Evolutionary conservation across 202 grass and related monocot genomes (phyloP).

Genomic region (Carex sylvatica): DNA sequence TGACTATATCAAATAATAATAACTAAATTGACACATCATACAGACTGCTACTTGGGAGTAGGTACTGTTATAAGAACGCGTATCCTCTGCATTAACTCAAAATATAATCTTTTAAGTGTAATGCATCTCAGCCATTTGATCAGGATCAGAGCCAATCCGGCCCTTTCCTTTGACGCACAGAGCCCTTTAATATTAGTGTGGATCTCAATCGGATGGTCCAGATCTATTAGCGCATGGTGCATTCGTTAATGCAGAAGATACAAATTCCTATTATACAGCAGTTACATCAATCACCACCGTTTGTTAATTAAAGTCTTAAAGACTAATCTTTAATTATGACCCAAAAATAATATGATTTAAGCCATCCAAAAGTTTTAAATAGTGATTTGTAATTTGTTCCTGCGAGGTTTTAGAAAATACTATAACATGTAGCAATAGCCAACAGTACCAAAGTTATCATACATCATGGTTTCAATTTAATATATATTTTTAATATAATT

Average conservation of each 20-base stretch:
- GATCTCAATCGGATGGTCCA: no score
- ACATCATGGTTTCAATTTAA: not conserved
- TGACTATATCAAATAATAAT: not conserved
- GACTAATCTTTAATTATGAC: not conserved
- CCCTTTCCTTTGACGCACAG: no score
- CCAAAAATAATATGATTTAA: not conserved
- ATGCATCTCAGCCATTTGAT: no score
- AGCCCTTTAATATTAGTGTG: no score
- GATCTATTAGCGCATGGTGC: no score
- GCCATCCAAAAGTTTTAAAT: not conserved
- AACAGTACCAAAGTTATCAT: not conserved
- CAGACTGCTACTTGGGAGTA: not conserved
- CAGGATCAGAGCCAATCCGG: no score
- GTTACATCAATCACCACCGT: not conserved
- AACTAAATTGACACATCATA: not conserved
- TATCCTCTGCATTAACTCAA: no score
- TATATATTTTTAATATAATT: not conserved
- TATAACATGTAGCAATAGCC: not conserved
- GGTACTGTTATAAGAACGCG: not conserved
- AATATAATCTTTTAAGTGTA: no score
- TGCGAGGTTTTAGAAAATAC: not conserved
- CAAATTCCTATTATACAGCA: not conserved
- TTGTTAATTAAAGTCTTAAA: not conserved
- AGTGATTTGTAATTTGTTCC: not conserved
- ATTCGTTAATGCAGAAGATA: no score